A percentile compares a stretch with the other conserved stretches of the same genome.
phyloP scores from a whole-genome alignment of 768 basidiomycete genomes.

The Cubamyces lactineus region DNA sequence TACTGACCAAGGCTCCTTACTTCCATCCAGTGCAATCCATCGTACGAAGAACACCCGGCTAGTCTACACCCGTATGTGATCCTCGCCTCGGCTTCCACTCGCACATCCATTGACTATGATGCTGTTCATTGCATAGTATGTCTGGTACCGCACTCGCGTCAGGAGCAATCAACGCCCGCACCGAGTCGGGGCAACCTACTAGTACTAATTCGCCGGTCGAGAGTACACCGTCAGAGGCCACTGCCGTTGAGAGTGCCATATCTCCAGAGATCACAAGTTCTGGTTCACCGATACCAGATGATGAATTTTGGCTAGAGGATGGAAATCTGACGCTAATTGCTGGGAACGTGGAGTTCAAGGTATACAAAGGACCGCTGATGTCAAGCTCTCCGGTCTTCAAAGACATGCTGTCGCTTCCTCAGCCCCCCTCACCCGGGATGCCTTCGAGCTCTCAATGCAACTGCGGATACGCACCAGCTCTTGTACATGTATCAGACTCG shows the following conservation, averaged over 20 bases:
- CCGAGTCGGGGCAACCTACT: neutral
- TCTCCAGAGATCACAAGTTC: neutral
- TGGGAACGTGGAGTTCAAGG: conserved; percentile 28
- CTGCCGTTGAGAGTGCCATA: neutral
- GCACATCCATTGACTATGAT: no score
- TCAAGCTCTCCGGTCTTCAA: conserved; percentile 31
- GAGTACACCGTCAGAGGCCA: neutral
- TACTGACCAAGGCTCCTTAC: no score
- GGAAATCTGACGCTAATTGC: conserved; percentile 34
- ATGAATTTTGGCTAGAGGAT: conserved; percentile 36
- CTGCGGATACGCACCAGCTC: conserved; percentile 3
- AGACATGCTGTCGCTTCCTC: conserved; percentile 29
- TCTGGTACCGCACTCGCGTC: no score
- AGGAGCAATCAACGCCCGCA: neutral
- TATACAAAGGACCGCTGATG: conserved; percentile 29
- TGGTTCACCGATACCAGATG: conserved; percentile 1
- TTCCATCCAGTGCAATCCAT: no score
- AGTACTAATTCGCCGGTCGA: neutral
- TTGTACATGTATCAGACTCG: conserved; percentile 7
- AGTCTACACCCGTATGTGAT: no score
- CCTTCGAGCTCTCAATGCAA: neutral
- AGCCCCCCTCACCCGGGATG: conserved; percentile 1
- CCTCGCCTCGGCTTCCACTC: no score
- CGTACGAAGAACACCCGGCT: no score
- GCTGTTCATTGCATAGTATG: no score